Percentiles rank a stretch among this genome's conserved stretches.
phyloP scores from a whole-genome alignment of 2,329 filamentous ascomycete genomes.

The Phialophora tarda region DNA sequence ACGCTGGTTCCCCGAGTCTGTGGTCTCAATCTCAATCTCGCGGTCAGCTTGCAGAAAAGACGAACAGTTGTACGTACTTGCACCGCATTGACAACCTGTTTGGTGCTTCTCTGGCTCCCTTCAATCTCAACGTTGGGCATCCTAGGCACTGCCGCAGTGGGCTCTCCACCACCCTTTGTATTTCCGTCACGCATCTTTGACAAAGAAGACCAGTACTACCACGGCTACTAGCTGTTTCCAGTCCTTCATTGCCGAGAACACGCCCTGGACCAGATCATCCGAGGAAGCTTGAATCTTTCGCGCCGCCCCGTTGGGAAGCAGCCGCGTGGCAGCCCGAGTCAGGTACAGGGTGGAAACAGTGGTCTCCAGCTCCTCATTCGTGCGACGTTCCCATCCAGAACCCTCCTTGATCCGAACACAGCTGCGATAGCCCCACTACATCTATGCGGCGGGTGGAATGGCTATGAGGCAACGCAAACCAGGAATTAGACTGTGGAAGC shows the following conservation, averaged over 20 bases:
- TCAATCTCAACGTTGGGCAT: slow-evolving; percentile 9
- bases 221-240: slow-evolving; percentile 21
- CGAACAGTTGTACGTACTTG: slow-evolving; percentile 20
- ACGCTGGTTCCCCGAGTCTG: neutral
- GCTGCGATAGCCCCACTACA: slow-evolving; percentile 13
- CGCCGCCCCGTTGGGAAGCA: slow-evolving; percentile 22
- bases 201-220: slow-evolving; percentile 10
- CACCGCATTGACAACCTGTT: slow-evolving; percentile 10
- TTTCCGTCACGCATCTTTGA: slow-evolving; percentile 12
- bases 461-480: slow-evolving; percentile 5
- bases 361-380: slow-evolving; percentile 20
- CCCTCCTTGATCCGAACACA: slow-evolving; percentile 27
- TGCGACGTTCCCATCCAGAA: neutral
- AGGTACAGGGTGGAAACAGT: slow-evolving; percentile 7
- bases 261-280: slow-evolving; percentile 21
- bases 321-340: slow-evolving; percentile 21
- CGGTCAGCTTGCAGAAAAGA: slow-evolving; percentile 1
- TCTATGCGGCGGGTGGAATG: neutral
- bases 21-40: slow-evolving; percentile 9
- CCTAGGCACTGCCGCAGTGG: neutral
- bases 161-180: slow-evolving; percentile 11
- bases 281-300: slow-evolving; percentile 16
- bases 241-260: slow-evolving; percentile 14
- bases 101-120: slow-evolving; percentile 7
- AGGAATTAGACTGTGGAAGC: slow-evolving; percentile 4